phyloP scores from a whole-genome alignment of 2,329 filamentous ascomycete species.

The Bimuria novae-zelandiae region DNA sequence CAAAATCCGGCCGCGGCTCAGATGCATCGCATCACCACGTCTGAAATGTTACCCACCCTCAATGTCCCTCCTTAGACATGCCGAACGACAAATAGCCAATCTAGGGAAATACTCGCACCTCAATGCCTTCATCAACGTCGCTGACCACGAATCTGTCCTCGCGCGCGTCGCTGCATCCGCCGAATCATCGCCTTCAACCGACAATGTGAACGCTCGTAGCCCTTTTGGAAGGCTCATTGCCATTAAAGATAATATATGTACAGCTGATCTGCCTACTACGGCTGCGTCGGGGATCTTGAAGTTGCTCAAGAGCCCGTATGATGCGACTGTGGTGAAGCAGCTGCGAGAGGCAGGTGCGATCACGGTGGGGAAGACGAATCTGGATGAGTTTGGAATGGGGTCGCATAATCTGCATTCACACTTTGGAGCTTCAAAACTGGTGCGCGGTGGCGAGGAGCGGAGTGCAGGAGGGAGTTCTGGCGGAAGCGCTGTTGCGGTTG shows the following conservation, averaged over 20 bases:
- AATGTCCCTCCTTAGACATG: slow-evolving; percentile 48
- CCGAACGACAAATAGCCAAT: slow-evolving; percentile 42
- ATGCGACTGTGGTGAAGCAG: slow-evolving; percentile 77
- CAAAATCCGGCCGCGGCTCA: slow-evolving; percentile 11
- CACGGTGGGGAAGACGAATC: slow-evolving; percentile 80
- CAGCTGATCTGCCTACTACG: slow-evolving; percentile 64
- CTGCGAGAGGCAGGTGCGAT: slow-evolving; percentile 66
- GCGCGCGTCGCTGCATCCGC: slow-evolving; percentile 25
- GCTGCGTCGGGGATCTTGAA: slow-evolving; percentile 77
- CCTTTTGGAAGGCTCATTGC: slow-evolving; percentile 46
- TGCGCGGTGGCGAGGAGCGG: slow-evolving; percentile 47
- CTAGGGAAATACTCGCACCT: slow-evolving; percentile 37
- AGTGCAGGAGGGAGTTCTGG: slow-evolving; percentile 70
- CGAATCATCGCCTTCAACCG: slow-evolving; percentile 9
- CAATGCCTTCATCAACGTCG: slow-evolving; percentile 46
- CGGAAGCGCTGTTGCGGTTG: slow-evolving; percentile 86
- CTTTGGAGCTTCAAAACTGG: slow-evolving; percentile 63
- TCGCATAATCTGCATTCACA: slow-evolving; percentile 74
- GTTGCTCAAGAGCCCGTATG: slow-evolving; percentile 73
- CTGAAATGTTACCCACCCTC: slow-evolving; percentile 29
- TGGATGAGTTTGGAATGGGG: slow-evolving; percentile 97
- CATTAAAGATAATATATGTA: slow-evolving; percentile 59
- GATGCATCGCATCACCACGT: slow-evolving; percentile 13
- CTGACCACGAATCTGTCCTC: slow-evolving; percentile 27
- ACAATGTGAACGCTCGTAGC: slow-evolving; percentile 7